Percentiles rank a stretch among this genome's conserved stretches.
These are phyloP conservation scores for Suillus lakei DNA, from an alignment of 768 basidiomycete species.

Conservation along the genomic window DNA sequence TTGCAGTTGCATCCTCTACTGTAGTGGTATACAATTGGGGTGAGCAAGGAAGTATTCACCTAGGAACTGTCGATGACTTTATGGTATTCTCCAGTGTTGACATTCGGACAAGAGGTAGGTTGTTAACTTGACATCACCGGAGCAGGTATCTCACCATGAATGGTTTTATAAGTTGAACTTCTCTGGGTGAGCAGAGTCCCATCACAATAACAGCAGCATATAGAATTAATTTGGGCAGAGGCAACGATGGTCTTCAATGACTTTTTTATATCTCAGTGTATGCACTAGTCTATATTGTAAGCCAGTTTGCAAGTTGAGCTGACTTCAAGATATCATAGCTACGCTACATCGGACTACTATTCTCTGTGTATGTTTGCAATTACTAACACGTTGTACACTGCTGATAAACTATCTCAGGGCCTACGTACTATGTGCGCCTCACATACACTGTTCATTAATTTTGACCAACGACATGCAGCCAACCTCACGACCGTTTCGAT, in stretches of 20 bases:
- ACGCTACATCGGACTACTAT: not conserved
- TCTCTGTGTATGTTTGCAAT: not conserved
- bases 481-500: not conserved
- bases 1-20: not conserved
- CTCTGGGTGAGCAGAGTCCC: not conserved
- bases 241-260: not conserved
- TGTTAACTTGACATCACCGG: not conserved
- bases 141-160: not conserved
- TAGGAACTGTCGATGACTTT: not conserved
- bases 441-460: not conserved
- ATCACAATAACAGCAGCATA: not conserved
- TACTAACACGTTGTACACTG: not conserved
- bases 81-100: not conserved
- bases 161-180: not conserved
- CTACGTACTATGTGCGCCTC: not conserved
- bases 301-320: not conserved
- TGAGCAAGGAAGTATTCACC: not conserved
- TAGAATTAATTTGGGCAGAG: not conserved
- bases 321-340: not conserved
- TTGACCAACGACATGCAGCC: not conserved
- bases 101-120: not conserved
- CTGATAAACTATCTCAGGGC: not conserved
- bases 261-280: not conserved
- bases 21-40: not conserved
- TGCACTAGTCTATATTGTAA: too few species aligned